A percentile compares a stretch with the other conserved stretches of the same genome.
phyloP scores from a whole-genome alignment of 2,329 filamentous ascomycete genomes.

The Alternaria arbusti region DNA sequence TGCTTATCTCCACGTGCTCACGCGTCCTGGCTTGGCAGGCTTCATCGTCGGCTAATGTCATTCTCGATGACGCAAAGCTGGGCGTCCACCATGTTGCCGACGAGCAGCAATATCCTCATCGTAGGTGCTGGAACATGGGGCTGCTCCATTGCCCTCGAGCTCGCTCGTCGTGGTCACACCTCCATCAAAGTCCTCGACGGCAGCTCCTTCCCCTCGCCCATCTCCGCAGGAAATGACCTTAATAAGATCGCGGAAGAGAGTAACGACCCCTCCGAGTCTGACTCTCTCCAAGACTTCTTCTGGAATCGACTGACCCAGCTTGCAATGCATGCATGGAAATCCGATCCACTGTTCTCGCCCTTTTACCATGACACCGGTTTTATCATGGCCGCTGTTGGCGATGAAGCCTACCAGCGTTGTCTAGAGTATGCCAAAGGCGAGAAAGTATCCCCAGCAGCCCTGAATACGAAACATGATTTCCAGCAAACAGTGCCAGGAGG shows the following conservation, averaged over 20 bases:
- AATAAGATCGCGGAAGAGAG: constrained; percentile 56
- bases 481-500: constrained; percentile 59
- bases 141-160: constrained; percentile 56
- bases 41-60: neutral
- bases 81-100: constrained; percentile 3
- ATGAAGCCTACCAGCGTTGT: constrained; percentile 46
- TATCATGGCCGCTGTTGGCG: constrained; percentile 54
- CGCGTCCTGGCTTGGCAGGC: constrained; percentile 3
- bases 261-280: constrained; percentile 26
- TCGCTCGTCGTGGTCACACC: constrained; percentile 56
- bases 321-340: constrained; percentile 52
- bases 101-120: constrained; percentile 45
- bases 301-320: constrained; percentile 44
- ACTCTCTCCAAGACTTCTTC: constrained; percentile 45
- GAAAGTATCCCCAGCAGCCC: constrained; percentile 33
- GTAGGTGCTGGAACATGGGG: constrained; percentile 60
- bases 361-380: constrained; percentile 58
- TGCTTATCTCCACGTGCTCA: constrained; percentile 12
- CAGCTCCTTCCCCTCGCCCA: constrained; percentile 52
- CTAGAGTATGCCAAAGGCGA: constrained; percentile 47
- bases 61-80: neutral
- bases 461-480: constrained; percentile 57
- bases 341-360: constrained; percentile 52
- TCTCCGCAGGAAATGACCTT: constrained; percentile 57
- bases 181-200: constrained; percentile 56